phyloP scores from a whole-genome alignment of 371 early-diverging fungal species.

The Zopfochytrium polystomum region DNA sequence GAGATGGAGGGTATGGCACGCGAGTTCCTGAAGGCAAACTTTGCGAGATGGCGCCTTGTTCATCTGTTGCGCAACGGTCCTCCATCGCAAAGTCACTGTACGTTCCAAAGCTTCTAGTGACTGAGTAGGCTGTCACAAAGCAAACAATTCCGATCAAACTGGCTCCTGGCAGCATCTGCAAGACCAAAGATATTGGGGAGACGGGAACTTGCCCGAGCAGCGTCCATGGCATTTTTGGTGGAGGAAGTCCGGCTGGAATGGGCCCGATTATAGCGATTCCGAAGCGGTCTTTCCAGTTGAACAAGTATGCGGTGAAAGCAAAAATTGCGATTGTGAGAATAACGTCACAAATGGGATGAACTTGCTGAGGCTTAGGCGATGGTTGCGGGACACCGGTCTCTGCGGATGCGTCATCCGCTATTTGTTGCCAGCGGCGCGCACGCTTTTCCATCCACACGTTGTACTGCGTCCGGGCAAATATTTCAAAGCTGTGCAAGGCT shows the following conservation, averaged over 20 bases:
- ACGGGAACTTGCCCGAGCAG: neutral
- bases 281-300: constrained; percentile 34
- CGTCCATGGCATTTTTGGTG: constrained; percentile 21
- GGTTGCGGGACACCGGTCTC: no score
- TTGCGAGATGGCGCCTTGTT: neutral
- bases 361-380: no score
- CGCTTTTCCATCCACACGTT: no score
- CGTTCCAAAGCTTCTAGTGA: constrained; percentile 43
- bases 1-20: constrained; percentile 15
- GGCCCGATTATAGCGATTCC: constrained; percentile 46
- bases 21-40: neutral
- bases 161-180: constrained; percentile 39
- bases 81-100: neutral
- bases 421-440: no score
- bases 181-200: neutral
- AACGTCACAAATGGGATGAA: no score
- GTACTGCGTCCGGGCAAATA: no score
- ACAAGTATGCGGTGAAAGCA: constrained; percentile 33
- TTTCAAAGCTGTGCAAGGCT: neutral
- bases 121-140: constrained; percentile 51
- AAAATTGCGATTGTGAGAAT: constrained; percentile 47
- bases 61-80: no score
- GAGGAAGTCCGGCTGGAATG: constrained; percentile 48
- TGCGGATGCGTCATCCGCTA: no score
- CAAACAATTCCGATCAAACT: constrained; percentile 42